Evolutionary conservation across 1,284 basidiomycete species (phyloP).

Genomic region (Vanrija humicola): DNA sequence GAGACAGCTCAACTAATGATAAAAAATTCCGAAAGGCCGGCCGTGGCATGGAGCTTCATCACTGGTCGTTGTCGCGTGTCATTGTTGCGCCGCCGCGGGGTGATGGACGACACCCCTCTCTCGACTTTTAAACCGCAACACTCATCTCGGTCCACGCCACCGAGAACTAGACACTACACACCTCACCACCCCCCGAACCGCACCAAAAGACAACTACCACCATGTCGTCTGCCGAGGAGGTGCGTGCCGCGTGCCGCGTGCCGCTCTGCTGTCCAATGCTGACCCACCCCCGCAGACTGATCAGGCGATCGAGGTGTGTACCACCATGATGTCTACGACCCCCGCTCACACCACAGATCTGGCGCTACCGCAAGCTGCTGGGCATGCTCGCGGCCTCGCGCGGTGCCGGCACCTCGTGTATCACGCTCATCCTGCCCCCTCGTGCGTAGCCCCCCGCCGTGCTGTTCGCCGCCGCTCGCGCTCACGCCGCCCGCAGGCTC

Average conservation of each 20-base stretch:
- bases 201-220: not conserved
- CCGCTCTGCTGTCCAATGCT: not conserved
- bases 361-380: conserved; percentile 98
- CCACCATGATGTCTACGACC: not conserved
- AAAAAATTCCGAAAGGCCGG: too few relatives aligned
- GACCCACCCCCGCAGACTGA: conserved; percentile 30
- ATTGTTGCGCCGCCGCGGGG: too few relatives aligned
- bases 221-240: conserved; percentile 15
- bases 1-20: too few relatives aligned
- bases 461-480: not conserved
- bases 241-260: not conserved
- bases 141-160: not conserved
- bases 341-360: conserved; percentile 45
- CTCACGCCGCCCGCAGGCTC: conserved; percentile 54
- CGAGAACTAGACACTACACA: not conserved
- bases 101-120: too few relatives aligned
- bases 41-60: too few relatives aligned
- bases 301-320: conserved; percentile 42
- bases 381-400: conserved; percentile 87
- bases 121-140: too few relatives aligned
- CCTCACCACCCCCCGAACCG: not conserved
- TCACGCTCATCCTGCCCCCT: conserved; percentile 93
- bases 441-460: conserved; percentile 55
- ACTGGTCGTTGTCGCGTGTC: too few relatives aligned
- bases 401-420: conserved; percentile 99